Base-by-base conservation (phyloP, 2,329 filamentous ascomycete genomes). In the Alternaria gaisen region DNA sequence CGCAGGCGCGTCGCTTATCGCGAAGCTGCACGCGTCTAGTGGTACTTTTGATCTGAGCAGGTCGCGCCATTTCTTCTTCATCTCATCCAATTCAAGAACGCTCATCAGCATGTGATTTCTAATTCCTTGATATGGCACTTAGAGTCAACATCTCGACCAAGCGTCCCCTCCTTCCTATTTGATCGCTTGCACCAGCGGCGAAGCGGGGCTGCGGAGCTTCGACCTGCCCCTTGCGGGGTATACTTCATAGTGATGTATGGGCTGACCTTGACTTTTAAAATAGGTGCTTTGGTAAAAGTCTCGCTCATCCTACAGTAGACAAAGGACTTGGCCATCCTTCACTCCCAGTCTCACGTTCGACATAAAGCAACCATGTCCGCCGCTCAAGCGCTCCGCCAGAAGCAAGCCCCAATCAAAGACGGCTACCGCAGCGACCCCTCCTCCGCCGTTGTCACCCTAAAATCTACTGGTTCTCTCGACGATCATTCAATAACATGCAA, bases 351-450 rank as follows among this genome's bases (percentile, higher is more conserved):
- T 14, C 32, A 30, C 26, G 9, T 20, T 30, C 30, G 38, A 34
- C 16, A 46, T 26, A 52, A 20, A n/a, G 12, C 52, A 26, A 63
- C 16, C 53, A 76, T 76, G 74, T 69, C 73, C 26, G 60, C 68
- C 56, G 65, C 73, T 12, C 68, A 72, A 66, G 64, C 78, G 36
- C 81, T 84, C 52, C 81, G 82, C 66, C 76, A 77, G 51, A 82
- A 80, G 60, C 83, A 84, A 75, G 82, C 81, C 11, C 83, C 83
- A 12, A 79, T 84, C 54, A 84, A 84, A 71, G 77, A 81, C 14
- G 63, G 69, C 55, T 84, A 84, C 71, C 80, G 78, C 58, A 70
- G 68, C 43, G 76, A 83, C 62, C 81, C 83, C 2, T 76, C 78
- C 12, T 76, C 79, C 47, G 83, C 83, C 12, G 57, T 83, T 52